A percentile compares a stretch with the other conserved stretches of the same genome.
Evolutionary conservation across 2,329 filamentous ascomycete species (phyloP).

Genomic region (Cryphonectria nitschkei): DNA sequence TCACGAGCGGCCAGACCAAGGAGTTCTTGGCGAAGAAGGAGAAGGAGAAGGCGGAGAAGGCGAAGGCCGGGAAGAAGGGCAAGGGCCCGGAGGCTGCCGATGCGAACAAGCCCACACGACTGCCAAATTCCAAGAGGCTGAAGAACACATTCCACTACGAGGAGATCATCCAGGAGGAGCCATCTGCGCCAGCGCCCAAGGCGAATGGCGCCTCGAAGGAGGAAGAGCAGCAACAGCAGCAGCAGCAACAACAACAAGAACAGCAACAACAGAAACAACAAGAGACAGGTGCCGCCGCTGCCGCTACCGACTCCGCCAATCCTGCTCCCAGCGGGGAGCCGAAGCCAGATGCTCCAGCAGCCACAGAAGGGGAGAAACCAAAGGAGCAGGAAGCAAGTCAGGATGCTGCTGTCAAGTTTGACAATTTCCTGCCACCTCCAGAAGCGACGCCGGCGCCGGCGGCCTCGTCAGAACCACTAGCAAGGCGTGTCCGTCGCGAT

Average conservation of each 20-base stretch:
- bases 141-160: constrained; percentile 76
- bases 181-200: constrained; percentile 42
- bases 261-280: not conserved
- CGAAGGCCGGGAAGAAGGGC: constrained; percentile 61
- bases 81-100: constrained; percentile 60
- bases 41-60: constrained; percentile 73
- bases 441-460: constrained; percentile 30
- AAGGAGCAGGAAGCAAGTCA: constrained; percentile 1
- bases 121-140: constrained; percentile 74
- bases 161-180: constrained; percentile 63
- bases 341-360: constrained; percentile 25
- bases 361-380: constrained; percentile 3
- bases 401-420: constrained; percentile 29
- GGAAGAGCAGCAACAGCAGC: constrained; percentile 11
- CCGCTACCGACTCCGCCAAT: not conserved
- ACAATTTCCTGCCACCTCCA: constrained; percentile 31
- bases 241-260: not conserved
- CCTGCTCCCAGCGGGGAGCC: constrained; percentile 24
- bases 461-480: constrained; percentile 47
- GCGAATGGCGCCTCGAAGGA: constrained; percentile 26
- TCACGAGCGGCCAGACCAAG: constrained; percentile 78
- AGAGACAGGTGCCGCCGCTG: not conserved
- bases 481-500: constrained; percentile 65
- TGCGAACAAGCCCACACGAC: constrained; percentile 57
- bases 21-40: constrained; percentile 85